Conservation (phyloP, 257 asterid genomes). For the Petrea volubilis region DNA sequence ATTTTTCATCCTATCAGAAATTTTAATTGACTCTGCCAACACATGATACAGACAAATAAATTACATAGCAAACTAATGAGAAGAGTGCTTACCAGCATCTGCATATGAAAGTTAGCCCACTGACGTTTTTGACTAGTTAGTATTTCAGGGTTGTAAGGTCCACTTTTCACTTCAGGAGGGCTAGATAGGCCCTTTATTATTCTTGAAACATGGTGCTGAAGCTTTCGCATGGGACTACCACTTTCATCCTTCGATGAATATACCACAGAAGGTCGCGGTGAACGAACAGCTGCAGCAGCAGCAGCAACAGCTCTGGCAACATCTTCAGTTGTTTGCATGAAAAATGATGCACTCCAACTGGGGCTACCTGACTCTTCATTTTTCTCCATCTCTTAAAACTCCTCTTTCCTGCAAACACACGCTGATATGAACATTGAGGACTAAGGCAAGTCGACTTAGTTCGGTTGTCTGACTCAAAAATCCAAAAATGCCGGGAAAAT, state of each 20-base stretch:
- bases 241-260: constrained; percentile 88
- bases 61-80: constrained; percentile 14
- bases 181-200: constrained; percentile 79
- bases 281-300: constrained; percentile 83
- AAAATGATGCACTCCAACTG: constrained; percentile 83
- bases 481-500: background rate
- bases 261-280: constrained; percentile 90
- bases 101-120: constrained; percentile 97
- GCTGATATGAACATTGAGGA: constrained; percentile 3
- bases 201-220: constrained; percentile 87
- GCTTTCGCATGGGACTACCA: constrained; percentile 71
- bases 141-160: constrained; percentile 90
- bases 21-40: background rate
- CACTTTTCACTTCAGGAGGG: constrained; percentile 75
- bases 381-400: constrained; percentile 62
- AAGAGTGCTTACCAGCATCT: constrained; percentile 73
- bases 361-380: constrained; percentile 80
- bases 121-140: constrained; percentile 98
- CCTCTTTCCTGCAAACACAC: constrained; percentile 34
- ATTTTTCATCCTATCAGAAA: constrained; percentile 3
- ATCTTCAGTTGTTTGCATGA: constrained; percentile 90
- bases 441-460: constrained; percentile 2
- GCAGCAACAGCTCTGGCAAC: constrained; percentile 97
- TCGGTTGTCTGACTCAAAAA: constrained; percentile 1
- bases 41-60: constrained; percentile 13